Percentiles rank a stretch among this genome's conserved stretches.
These are phyloP conservation scores for Fusarium tricinctum DNA, from an alignment of 2,329 filamentous ascomycete species.

Conservation along the genomic window DNA sequence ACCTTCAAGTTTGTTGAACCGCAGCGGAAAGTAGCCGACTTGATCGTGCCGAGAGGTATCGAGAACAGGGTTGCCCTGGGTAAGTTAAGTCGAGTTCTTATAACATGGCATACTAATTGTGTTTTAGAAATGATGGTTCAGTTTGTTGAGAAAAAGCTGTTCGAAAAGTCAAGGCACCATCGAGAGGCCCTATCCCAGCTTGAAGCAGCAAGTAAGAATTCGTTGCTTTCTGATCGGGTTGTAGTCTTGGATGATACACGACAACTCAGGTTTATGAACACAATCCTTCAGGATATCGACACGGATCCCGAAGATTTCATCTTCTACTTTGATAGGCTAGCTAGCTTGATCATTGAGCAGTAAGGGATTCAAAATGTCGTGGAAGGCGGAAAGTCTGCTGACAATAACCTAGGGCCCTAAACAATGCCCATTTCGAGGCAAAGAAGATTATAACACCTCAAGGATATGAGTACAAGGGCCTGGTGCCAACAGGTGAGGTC, in stretches of 20 bases:
- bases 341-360: slow-evolving; percentile 86
- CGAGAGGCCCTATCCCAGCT: slow-evolving; percentile 82
- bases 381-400: background rate
- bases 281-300: slow-evolving; percentile 84
- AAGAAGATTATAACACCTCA: slow-evolving; percentile 78
- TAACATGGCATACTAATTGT: slow-evolving; percentile 12
- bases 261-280: slow-evolving; percentile 90
- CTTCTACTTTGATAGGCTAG: slow-evolving; percentile 95
- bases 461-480: slow-evolving; percentile 77
- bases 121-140: slow-evolving; percentile 87
- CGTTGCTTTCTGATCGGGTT: slow-evolving; percentile 81
- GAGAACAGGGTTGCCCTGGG: slow-evolving; percentile 94
- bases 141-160: slow-evolving; percentile 88
- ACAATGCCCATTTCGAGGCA: slow-evolving; percentile 79
- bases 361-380: slow-evolving; percentile 53
- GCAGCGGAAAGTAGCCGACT: slow-evolving; percentile 90
- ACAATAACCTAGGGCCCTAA: slow-evolving; percentile 71
- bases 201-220: slow-evolving; percentile 77
- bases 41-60: slow-evolving; percentile 94
- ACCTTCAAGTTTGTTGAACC: slow-evolving; percentile 82
- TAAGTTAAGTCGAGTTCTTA: slow-evolving; percentile 55
- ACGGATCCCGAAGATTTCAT: slow-evolving; percentile 91
- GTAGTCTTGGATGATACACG: slow-evolving; percentile 80
- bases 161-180: slow-evolving; percentile 88
- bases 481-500: slow-evolving; percentile 78